Evolutionary conservation across 2,329 filamentous ascomycete species (phyloP).

Genomic region (Fusarium odoratissimum): DNA sequence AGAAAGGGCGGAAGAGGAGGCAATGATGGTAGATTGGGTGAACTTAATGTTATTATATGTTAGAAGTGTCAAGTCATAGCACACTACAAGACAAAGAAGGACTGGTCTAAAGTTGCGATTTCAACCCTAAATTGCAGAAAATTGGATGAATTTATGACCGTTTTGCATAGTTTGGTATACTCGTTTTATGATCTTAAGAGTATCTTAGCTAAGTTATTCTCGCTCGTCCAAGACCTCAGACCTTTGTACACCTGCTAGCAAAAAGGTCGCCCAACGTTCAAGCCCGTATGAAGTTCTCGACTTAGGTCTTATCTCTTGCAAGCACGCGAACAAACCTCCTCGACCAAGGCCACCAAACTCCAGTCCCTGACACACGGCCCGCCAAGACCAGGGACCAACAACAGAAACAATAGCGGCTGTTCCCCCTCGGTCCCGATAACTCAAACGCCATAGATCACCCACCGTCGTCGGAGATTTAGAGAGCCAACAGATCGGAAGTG

Average conservation of each 20-base stretch:
- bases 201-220: background rate
- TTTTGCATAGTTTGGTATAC: background rate
- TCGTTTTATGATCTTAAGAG: background rate
- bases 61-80: background rate
- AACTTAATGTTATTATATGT: background rate
- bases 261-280: background rate
- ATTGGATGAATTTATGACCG: rapidly evolving
- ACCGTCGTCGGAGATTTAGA: background rate
- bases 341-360: background rate
- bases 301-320: rapidly evolving
- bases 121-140: background rate
- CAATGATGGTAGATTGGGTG: too few species aligned
- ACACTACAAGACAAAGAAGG: background rate
- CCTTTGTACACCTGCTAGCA: background rate
- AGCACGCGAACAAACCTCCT: background rate
- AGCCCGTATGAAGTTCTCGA: background rate
- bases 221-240: too few species aligned
- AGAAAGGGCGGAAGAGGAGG: background rate
- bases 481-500: background rate
- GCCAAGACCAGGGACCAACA: background rate
- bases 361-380: background rate
- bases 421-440: background rate
- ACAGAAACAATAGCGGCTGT: background rate
- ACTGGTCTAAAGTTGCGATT: background rate
- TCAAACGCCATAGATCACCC: background rate